A percentile compares a stretch with the other conserved stretches of the same genome.
Conservation (phyloP, 257 asterid species). For the Petrea volubilis region DNA sequence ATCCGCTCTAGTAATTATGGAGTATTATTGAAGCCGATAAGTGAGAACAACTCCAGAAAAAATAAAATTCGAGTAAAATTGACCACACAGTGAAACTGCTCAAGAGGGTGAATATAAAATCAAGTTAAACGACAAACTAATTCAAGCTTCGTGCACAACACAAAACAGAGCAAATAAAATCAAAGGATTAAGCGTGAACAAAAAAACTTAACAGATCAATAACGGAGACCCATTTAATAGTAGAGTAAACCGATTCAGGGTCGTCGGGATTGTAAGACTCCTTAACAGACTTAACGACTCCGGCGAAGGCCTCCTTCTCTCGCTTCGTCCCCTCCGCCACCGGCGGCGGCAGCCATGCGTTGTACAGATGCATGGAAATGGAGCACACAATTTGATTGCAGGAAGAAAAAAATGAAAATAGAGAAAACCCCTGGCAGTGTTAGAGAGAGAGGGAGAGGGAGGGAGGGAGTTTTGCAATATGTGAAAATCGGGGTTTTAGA, state of each 20-base stretch:
- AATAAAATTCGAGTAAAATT: neutral
- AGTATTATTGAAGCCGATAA: neutral
- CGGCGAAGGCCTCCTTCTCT: slow-evolving; percentile 84
- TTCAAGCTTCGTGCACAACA: neutral
- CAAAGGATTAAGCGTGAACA: neutral
- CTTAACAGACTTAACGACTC: slow-evolving; percentile 69
- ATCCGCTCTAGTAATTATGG: neutral
- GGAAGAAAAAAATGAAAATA: neutral
- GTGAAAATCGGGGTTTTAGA: slow-evolving; percentile 14
- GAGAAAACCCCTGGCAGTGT: neutral
- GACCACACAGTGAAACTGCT: neutral
- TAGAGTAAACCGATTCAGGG: slow-evolving; percentile 89
- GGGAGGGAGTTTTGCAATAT: slow-evolving; percentile 7
- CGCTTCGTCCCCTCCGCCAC: slow-evolving; percentile 84
- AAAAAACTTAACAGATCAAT: slow-evolving; percentile 78
- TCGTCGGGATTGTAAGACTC: slow-evolving; percentile 64
- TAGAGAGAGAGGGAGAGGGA: neutral
- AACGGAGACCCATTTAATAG: slow-evolving; percentile 87
- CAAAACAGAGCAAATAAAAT: neutral
- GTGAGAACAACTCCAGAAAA: neutral
- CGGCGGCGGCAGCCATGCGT: slow-evolving; percentile 98
- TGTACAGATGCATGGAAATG: slow-evolving; percentile 75
- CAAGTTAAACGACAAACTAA: neutral
- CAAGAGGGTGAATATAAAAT: neutral
- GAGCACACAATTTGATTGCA: slow-evolving; percentile 14